Evolutionary conservation across 768 basidiomycete species (phyloP), one percentile per base, ranked within the genome.

Genomic region (Pleurotus giganteus): DNA sequence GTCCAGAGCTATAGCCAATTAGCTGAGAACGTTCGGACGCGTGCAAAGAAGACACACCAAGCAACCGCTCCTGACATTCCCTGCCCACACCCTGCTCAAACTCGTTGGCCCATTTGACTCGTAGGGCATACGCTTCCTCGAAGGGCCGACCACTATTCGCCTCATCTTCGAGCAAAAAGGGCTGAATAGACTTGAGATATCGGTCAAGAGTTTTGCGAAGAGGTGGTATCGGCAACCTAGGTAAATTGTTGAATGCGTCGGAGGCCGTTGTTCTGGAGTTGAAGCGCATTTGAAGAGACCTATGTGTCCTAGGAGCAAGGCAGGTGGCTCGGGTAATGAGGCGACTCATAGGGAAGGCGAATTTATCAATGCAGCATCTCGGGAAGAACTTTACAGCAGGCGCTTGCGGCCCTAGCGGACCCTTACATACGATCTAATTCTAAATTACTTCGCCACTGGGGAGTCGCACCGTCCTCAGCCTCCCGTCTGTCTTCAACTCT

Each of bases 201-300:
- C 78, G 80, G 60, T 88, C 79, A 32, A 98, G 74, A 0, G 91
- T 89, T 62, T 83, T 77, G 28, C 79, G 77, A 1, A 98, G 79
- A 56, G 86, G 79, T 15, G 94, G 94, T 2, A 97, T 81, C 1
- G 95, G 95, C 8, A 97, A 76, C 54, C 91, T 84, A 9, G 87
- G 87, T 29, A 91, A 65, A 19, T 58, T 61, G 2, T 65, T 67
- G 0, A 56, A 59, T 57, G 67, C 64, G 1, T 67, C 55, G 15
- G 64, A 65, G 31, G 63, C 46, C 36, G 62, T 21, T 17, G 59
- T 54, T 21, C 56, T 52, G 3, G 63, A 63, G 37, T 60, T 57
- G 43, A 50, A 54, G 45, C 58, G 62, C 49, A 65, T 61, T 24
- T 62, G 64, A 17, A 55, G 19, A 34, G 50, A 57, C 15, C 19